phyloP scores from a whole-genome alignment of 805 yeast genomes.

The Starmerella apicola region DNA sequence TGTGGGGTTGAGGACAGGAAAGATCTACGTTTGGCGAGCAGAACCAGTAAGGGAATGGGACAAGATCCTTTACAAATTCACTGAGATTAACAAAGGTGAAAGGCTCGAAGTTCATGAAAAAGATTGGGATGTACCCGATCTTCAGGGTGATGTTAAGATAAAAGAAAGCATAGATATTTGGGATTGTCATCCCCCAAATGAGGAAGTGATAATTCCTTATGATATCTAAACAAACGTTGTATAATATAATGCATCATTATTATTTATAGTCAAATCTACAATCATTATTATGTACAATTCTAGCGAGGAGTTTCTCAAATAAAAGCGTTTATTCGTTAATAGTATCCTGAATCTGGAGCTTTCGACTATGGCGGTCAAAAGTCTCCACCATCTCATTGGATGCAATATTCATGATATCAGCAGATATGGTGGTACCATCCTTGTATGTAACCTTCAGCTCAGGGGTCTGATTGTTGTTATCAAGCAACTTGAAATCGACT shows the following conservation, averaged over 20 bases:
- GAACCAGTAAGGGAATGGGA: constrained; percentile 11
- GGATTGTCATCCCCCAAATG: too few relatives aligned
- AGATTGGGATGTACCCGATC: too few relatives aligned
- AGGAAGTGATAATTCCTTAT: too few relatives aligned
- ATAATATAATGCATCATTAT: not conserved
- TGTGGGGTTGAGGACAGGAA: constrained; percentile 10
- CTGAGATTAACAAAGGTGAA: too few relatives aligned
- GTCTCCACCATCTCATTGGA: constrained; percentile 51
- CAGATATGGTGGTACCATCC: constrained; percentile 59
- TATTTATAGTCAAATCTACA: not conserved
- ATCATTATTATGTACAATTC: too few relatives aligned
- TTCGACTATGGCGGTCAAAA: constrained; percentile 75
- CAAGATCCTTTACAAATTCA: constrained; percentile 12
- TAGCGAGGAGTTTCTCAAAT: too few relatives aligned
- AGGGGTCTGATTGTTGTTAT: constrained; percentile 39
- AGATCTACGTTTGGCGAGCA: constrained; percentile 15
- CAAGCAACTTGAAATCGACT: constrained; percentile 54
- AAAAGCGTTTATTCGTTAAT: constrained; percentile 17
- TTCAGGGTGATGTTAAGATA: too few relatives aligned
- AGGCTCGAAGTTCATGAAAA: too few relatives aligned
- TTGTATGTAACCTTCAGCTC: constrained; percentile 63
- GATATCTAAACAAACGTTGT: not conserved
- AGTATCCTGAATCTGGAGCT: constrained; percentile 54
- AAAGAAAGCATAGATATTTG: too few relatives aligned
- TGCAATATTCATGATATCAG: constrained; percentile 47